A percentile compares a stretch with the other conserved stretches of the same genome.
Conservation (phyloP, 2,329 filamentous ascomycete species). For the Trichoderma sp. region DNA sequence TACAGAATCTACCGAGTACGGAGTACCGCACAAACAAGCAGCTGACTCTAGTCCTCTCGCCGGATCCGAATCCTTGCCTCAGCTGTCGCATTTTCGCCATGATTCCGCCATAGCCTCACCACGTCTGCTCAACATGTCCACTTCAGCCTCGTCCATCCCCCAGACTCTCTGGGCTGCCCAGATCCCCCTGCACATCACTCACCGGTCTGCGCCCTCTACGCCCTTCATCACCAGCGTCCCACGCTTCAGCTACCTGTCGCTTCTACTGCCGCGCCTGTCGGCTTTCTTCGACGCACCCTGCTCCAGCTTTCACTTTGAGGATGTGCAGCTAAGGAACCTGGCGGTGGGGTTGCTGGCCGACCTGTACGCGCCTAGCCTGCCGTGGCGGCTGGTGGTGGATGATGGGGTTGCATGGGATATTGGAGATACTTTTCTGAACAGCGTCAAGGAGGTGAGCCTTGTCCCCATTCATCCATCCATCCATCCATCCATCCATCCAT, state of each 20-base stretch:
- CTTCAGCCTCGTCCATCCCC: conserved; percentile 30
- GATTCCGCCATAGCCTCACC: conserved; percentile 13
- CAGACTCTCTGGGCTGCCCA: conserved; percentile 53
- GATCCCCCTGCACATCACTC: conserved; percentile 54
- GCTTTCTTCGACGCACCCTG: conserved; percentile 52
- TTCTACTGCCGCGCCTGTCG: conserved; percentile 53
- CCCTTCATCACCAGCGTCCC: conserved; percentile 54
- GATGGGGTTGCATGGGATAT: conserved; percentile 59
- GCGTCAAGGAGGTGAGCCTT: conserved; percentile 55
- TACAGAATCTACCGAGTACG: too few species aligned
- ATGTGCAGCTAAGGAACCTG: conserved; percentile 51
- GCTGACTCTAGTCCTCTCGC: neutral
- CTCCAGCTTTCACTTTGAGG: conserved; percentile 58
- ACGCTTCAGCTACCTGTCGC: conserved; percentile 57
- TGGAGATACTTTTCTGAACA: conserved; percentile 61
- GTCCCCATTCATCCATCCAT: neutral
- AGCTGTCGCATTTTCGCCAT: neutral
- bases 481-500: neutral
- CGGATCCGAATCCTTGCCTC: neutral
- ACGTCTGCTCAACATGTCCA: neutral
- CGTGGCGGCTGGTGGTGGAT: conserved; percentile 53
- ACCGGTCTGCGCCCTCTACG: conserved; percentile 43
- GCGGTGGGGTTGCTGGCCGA: conserved; percentile 54
- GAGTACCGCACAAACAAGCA: neutral
- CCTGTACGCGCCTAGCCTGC: conserved; percentile 52